Percentiles rank a stretch among this genome's conserved stretches.
These are phyloP conservation scores for Mortierella sp. DNA, from an alignment of 371 early-diverging fungal genomes.

Conservation along the genomic window DNA sequence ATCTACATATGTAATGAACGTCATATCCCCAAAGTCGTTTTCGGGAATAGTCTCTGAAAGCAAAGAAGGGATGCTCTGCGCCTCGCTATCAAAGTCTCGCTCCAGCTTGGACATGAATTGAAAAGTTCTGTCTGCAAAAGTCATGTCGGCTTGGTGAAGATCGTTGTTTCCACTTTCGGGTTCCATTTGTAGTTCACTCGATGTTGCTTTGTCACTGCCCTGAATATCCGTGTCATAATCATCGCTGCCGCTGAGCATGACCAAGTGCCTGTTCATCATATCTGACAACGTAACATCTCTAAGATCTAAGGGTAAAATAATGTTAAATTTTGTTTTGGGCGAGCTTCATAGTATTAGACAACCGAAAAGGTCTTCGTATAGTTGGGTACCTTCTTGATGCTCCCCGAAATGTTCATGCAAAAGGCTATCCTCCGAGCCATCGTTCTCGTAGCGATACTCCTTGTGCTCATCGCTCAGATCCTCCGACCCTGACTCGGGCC, in stretches of 20 bases:
- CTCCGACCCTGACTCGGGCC: not conserved
- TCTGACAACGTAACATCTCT: conserved; percentile 41
- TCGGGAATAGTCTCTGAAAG: conserved; percentile 30
- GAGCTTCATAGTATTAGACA: not conserved
- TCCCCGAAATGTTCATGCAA: conserved; percentile 3
- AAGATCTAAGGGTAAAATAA: conserved; percentile 23
- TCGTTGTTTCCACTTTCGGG: not conserved
- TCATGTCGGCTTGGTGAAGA: conserved; percentile 8
- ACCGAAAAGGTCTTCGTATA: not conserved
- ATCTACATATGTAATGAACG: conserved; percentile 19
- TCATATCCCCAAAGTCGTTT: conserved; percentile 14
- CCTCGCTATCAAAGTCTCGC: conserved; percentile 22
- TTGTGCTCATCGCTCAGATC: not conserved
- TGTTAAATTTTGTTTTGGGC: not conserved
- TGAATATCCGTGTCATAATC: conserved; percentile 3
- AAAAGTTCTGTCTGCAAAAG: conserved; percentile 21
- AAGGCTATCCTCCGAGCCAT: conserved; percentile 12
- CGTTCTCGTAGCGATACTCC: not conserved
- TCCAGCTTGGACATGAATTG: conserved; percentile 37
- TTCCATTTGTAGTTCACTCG: not conserved
- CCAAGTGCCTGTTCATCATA: conserved; percentile 29
- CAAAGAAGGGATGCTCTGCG: conserved; percentile 9
- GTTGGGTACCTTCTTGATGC: conserved; percentile 20
- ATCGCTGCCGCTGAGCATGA: conserved; percentile 25
- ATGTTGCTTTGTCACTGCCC: not conserved